Percentiles rank a stretch among this genome's conserved stretches.
Conservation (phyloP, 2,329 filamentous ascomycete species). For the Intubia oerlemansii region DNA sequence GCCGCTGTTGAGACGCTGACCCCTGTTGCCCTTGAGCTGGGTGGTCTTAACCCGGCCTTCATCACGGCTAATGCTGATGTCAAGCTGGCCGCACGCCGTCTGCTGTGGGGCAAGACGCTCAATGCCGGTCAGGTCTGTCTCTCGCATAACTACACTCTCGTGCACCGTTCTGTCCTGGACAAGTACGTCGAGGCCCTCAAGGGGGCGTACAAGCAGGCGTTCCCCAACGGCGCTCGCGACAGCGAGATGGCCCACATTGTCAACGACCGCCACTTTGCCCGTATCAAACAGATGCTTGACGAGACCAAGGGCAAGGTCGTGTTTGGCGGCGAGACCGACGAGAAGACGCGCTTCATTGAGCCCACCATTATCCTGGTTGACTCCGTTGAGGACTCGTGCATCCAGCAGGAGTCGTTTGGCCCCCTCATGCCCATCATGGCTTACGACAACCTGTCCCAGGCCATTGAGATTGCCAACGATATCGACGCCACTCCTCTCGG, state of each 20-base stretch:
- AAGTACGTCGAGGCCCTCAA: constrained; percentile 57
- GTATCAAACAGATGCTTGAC: constrained; percentile 85
- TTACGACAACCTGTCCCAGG: constrained; percentile 62
- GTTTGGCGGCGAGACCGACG: constrained; percentile 67
- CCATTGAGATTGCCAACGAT: constrained; percentile 59
- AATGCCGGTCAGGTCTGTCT: constrained; percentile 87
- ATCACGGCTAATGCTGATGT: constrained; percentile 68
- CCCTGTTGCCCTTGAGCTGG: constrained; percentile 74
- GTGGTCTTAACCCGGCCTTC: constrained; percentile 81
- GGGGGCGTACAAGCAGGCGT: constrained; percentile 52
- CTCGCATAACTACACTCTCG: constrained; percentile 77
- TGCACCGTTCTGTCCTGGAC: constrained; percentile 53
- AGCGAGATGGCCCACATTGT: constrained; percentile 69
- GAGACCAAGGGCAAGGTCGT: constrained; percentile 64
- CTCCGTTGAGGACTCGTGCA: constrained; percentile 52
- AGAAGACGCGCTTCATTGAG: constrained; percentile 64
- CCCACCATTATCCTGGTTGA: constrained; percentile 80
- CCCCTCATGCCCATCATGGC: constrained; percentile 74
- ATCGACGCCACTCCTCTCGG: constrained; percentile 69
- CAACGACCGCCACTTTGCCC: constrained; percentile 57
- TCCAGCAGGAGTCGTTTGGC: constrained; percentile 75
- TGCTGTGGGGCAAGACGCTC: constrained; percentile 74
- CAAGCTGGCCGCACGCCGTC: constrained; percentile 56
- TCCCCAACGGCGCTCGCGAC: constrained; percentile 59
- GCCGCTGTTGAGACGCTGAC: constrained; percentile 81